Evolutionary conservation across 306 rosid species (phyloP).

Genomic region (Neltuma alba): DNA sequence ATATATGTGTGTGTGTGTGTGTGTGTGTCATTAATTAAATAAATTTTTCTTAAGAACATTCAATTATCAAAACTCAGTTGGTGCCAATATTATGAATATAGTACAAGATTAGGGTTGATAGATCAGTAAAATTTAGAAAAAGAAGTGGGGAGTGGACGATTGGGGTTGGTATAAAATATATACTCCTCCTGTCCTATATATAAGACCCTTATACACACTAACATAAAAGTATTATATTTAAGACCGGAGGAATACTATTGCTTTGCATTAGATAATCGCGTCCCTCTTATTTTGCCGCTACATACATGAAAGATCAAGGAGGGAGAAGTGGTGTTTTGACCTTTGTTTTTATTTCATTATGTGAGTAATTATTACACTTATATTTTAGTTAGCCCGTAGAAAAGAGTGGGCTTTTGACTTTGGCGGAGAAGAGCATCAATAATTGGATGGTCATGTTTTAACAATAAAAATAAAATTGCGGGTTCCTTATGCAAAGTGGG

Average conservation of each 20-base stretch:
- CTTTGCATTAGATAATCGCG: background rate
- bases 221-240: too few relatives aligned
- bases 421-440: background rate
- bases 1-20: too few relatives aligned
- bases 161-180: conserved; percentile 11
- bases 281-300: conserved; percentile 38
- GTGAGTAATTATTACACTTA: conserved; percentile 12
- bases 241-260: background rate
- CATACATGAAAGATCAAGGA: background rate
- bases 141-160: background rate
- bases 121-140: background rate
- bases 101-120: background rate
- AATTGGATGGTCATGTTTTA: background rate
- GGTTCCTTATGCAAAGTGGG: background rate
- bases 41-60: background rate
- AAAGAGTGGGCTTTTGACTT: background rate
- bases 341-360: background rate
- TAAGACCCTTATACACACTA: too few relatives aligned
- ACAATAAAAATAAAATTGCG: background rate
- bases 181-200: too few relatives aligned
- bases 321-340: conserved; percentile 22
- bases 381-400: background rate
- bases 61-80: background rate
- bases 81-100: background rate
- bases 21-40: too few relatives aligned